These are phyloP conservation scores for Metarhizium brunneum DNA, from an alignment of 2,329 filamentous ascomycete species.

Conservation along the genomic window DNA sequence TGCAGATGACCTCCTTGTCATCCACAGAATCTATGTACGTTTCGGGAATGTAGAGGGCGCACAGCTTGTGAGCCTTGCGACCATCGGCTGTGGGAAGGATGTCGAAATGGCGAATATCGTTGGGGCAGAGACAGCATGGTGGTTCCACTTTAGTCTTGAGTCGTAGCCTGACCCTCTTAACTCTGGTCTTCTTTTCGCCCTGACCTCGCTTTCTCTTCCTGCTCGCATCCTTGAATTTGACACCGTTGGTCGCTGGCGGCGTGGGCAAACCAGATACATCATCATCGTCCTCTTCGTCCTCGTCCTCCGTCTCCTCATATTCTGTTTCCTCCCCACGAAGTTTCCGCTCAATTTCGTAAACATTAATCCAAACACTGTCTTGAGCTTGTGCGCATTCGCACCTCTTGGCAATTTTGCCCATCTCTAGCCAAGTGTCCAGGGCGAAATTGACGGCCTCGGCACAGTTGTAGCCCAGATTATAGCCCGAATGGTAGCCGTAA, in stretches of 20 bases:
- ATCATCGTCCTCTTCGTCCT: slow-evolving; percentile 54
- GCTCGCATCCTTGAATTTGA: slow-evolving; percentile 50
- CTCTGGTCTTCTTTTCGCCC: slow-evolving; percentile 40
- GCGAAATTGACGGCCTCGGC: slow-evolving; percentile 98
- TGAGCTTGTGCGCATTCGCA: slow-evolving; percentile 92
- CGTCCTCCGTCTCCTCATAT: slow-evolving; percentile 63
- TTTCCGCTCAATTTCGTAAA: slow-evolving; percentile 91
- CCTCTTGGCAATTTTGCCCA: slow-evolving; percentile 90
- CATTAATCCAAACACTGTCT: slow-evolving; percentile 97
- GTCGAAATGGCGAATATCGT: slow-evolving; percentile 72
- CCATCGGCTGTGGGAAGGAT: slow-evolving; percentile 84
- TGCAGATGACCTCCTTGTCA: slow-evolving; percentile 64
- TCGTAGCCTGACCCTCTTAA: slow-evolving; percentile 74
- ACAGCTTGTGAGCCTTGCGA: slow-evolving; percentile 77
- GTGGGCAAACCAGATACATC: slow-evolving; percentile 64
- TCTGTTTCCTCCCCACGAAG: slow-evolving; percentile 82
- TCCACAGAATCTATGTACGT: slow-evolving; percentile 72
- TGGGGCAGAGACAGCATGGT: slow-evolving; percentile 87
- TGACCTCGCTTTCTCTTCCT: slow-evolving; percentile 50
- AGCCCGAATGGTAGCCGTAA: slow-evolving; percentile 96
- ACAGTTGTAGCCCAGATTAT: slow-evolving; percentile 97
- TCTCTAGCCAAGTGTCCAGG: slow-evolving; percentile 88
- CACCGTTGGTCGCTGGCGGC: slow-evolving; percentile 64
- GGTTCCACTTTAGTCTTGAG: slow-evolving; percentile 63
- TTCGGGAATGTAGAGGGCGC: slow-evolving; percentile 85